Conservation (phyloP, 1,139 yeast genomes). For the Yamadazyma oceani region DNA sequence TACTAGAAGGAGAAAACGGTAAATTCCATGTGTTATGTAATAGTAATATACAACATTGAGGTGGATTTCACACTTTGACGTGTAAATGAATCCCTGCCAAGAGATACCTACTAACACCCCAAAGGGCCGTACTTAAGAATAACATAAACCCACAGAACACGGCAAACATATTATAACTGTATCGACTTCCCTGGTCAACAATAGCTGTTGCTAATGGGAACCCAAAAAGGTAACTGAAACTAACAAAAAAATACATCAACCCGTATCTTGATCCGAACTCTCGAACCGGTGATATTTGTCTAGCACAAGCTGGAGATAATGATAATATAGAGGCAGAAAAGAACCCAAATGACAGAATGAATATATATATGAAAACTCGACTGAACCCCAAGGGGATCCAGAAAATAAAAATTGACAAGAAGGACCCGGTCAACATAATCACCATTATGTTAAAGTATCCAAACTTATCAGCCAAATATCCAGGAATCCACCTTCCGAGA, state of each 20-base stretch:
- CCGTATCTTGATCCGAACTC: conserved; percentile 40
- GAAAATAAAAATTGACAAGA: conserved; percentile 38
- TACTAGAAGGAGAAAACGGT: conserved; percentile 6
- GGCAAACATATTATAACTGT: conserved; percentile 24
- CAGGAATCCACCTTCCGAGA: conserved; percentile 56
- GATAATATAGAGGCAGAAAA: conserved; percentile 31
- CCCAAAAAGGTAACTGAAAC: conserved; percentile 40
- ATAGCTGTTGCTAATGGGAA: conserved; percentile 52
- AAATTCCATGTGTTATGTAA: too few species aligned
- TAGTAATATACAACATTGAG: too few species aligned
- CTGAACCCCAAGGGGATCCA: conserved; percentile 57
- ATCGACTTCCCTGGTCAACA: conserved; percentile 32
- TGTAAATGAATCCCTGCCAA: conserved; percentile 22
- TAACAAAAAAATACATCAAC: conserved; percentile 30
- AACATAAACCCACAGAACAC: conserved; percentile 22
- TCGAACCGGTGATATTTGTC: conserved; percentile 25
- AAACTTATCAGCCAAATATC: conserved; percentile 50
- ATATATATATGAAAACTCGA: conserved; percentile 38
- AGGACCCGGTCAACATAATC: conserved; percentile 39
- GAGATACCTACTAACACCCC: conserved; percentile 22
- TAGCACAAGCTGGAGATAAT: conserved; percentile 41
- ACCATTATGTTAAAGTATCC: conserved; percentile 61
- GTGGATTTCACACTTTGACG: conserved; percentile 13
- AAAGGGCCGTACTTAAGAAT: conserved; percentile 20
- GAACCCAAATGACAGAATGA: conserved; percentile 54